phyloP scores from a whole-genome alignment of 495 filamentous ascomycete species.

The Niebla homalea region DNA sequence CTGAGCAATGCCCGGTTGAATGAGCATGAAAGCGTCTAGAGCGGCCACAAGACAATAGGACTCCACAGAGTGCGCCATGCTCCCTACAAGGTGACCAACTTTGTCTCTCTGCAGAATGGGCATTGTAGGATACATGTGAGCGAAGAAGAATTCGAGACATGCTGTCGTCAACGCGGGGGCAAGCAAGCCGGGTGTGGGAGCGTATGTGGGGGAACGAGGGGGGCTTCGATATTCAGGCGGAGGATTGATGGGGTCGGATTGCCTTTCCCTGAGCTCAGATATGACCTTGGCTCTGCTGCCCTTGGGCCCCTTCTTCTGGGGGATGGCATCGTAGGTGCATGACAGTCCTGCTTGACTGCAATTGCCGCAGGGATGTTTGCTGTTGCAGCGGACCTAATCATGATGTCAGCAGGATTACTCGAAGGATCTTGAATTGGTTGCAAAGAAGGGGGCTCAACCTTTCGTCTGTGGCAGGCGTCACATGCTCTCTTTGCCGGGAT shows the following conservation, averaged over 20 bases:
- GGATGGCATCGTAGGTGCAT: slow-evolving; percentile 74
- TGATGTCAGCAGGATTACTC: background rate
- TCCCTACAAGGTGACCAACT: slow-evolving; percentile 48
- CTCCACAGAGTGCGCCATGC: slow-evolving; percentile 50
- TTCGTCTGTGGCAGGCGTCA: slow-evolving; percentile 73
- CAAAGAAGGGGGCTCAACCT: slow-evolving; percentile 54
- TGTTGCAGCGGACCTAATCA: slow-evolving; percentile 16
- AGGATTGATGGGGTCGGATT: slow-evolving; percentile 23
- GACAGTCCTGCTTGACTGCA: slow-evolving; percentile 49
- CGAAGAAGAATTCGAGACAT: slow-evolving; percentile 75
- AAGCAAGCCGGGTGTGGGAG: slow-evolving; percentile 42
- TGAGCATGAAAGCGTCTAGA: slow-evolving; percentile 72
- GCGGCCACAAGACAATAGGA: slow-evolving; percentile 70
- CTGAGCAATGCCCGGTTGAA: slow-evolving; percentile 60
- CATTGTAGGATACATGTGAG: slow-evolving; percentile 70
- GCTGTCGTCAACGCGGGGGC: slow-evolving; percentile 46
- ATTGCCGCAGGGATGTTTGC: slow-evolving; percentile 16
- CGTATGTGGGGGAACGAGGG: slow-evolving; percentile 28
- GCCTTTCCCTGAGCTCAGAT: slow-evolving; percentile 55
- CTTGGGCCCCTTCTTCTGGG: slow-evolving; percentile 78
- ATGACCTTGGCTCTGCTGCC: slow-evolving; percentile 73
- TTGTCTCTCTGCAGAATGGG: slow-evolving; percentile 62
- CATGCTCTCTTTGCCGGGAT: slow-evolving; percentile 46
- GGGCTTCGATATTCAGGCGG: slow-evolving; percentile 28
- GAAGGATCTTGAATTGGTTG: background rate